Evolutionary conservation across 768 basidiomycete genomes (phyloP).

Genomic region (Boletus rex-veris): DNA sequence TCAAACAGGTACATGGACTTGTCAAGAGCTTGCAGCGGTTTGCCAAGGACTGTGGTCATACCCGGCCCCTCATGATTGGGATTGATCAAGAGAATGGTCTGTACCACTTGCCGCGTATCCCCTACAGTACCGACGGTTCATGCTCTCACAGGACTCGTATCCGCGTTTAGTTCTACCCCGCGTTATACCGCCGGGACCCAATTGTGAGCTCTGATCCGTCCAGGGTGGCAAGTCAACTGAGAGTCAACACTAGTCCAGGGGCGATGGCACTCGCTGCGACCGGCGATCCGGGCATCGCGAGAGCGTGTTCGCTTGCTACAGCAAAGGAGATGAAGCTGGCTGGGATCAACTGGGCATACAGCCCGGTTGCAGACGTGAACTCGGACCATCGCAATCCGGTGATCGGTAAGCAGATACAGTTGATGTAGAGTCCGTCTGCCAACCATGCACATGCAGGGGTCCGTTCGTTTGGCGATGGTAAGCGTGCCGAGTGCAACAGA

Average conservation of each 20-base stretch:
- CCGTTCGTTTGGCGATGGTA: constrained; percentile 69
- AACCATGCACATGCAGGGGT: constrained; percentile 42
- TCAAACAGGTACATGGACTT: constrained; percentile 47
- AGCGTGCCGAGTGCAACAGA: background rate
- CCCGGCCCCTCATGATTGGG: constrained; percentile 57
- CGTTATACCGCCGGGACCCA: constrained; percentile 52
- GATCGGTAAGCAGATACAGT: constrained; percentile 45
- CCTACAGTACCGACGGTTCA: background rate
- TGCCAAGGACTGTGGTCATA: constrained; percentile 56
- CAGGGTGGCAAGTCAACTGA: background rate
- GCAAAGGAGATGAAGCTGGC: constrained; percentile 54
- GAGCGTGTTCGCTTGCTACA: constrained; percentile 46
- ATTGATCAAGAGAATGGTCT: constrained; percentile 76
- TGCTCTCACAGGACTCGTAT: constrained; percentile 52
- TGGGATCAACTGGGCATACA: constrained; percentile 71
- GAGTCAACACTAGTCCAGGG: constrained; percentile 48
- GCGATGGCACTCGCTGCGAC: constrained; percentile 70
- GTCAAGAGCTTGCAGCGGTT: constrained; percentile 49
- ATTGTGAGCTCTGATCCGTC: constrained; percentile 46
- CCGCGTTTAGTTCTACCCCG: constrained; percentile 53
- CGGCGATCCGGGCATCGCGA: constrained; percentile 41
- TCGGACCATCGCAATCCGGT: constrained; percentile 68
- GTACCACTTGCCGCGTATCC: background rate
- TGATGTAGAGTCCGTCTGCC: background rate
- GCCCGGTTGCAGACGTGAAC: constrained; percentile 72